Evolutionary conservation across 2,329 filamentous ascomycete species (phyloP).

Genomic region (Monosporascus sp.): DNA sequence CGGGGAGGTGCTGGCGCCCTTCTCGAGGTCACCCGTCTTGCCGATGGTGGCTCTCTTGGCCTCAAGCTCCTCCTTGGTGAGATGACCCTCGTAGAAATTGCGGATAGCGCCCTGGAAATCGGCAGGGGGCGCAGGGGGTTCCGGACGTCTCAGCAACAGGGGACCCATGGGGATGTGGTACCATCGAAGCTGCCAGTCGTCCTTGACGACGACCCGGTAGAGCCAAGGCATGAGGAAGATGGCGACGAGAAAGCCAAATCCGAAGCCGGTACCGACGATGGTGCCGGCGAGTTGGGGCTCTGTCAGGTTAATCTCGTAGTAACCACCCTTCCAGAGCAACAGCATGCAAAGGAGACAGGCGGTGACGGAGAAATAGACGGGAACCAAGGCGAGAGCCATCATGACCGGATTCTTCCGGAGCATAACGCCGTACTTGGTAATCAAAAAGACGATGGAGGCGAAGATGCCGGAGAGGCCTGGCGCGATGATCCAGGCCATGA

Average conservation of each 20-base stretch:
- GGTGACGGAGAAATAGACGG: slow-evolving; percentile 53
- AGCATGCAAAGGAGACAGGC: slow-evolving; percentile 52
- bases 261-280: slow-evolving; percentile 48
- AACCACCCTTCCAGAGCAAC: slow-evolving; percentile 51
- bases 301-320: slow-evolving; percentile 40
- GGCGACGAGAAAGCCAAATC: slow-evolving; percentile 40
- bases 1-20: slow-evolving; percentile 8
- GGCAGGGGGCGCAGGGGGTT: slow-evolving; percentile 36
- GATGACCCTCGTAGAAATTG: slow-evolving; percentile 52
- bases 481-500: slow-evolving; percentile 56
- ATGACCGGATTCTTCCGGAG: slow-evolving; percentile 46
- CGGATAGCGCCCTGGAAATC: slow-evolving; percentile 37
- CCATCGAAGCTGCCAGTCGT: slow-evolving; percentile 55
- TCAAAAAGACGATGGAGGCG: slow-evolving; percentile 47
- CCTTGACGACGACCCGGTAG: slow-evolving; percentile 50
- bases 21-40: slow-evolving; percentile 19
- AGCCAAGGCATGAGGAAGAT: slow-evolving; percentile 56
- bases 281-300: slow-evolving; percentile 45
- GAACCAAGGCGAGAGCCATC: slow-evolving; percentile 46
- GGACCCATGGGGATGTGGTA: slow-evolving; percentile 50
- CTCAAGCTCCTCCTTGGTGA: slow-evolving; percentile 48
- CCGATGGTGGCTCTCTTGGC: slow-evolving; percentile 28
- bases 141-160: slow-evolving; percentile 40
- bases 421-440: slow-evolving; percentile 53
- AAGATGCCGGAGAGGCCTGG: slow-evolving; percentile 50